A percentile compares a stretch with the other conserved stretches of the same genome.
These are phyloP conservation scores for Serendipita sp. DNA, from an alignment of 1,284 basidiomycete genomes.

Conservation along the genomic window DNA sequence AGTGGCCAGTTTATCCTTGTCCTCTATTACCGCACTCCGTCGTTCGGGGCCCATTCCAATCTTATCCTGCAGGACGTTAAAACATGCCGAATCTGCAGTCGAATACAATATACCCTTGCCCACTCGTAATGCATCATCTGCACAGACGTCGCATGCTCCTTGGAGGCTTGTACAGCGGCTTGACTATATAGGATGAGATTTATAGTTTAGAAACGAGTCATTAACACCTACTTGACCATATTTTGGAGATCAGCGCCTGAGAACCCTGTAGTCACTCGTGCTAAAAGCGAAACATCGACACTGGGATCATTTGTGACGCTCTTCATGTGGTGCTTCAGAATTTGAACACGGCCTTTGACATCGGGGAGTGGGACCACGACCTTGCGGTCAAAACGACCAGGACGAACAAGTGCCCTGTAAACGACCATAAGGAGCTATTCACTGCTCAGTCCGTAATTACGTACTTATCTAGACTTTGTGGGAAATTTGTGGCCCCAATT, in stretches of 20 bases:
- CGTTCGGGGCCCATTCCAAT: slow-evolving; percentile 92
- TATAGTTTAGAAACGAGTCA: slow-evolving; percentile 7
- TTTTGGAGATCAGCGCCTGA: slow-evolving; percentile 89
- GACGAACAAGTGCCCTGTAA: slow-evolving; percentile 73
- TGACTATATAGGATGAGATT: slow-evolving; percentile 30
- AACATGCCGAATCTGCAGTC: slow-evolving; percentile 5
- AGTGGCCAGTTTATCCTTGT: slow-evolving; percentile 71
- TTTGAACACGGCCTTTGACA: slow-evolving; percentile 73
- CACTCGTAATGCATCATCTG: slow-evolving; percentile 81
- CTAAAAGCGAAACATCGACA: slow-evolving; percentile 73
- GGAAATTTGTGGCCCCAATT: slow-evolving; percentile 92
- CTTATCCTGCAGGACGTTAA: slow-evolving; percentile 44
- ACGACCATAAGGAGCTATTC: slow-evolving; percentile 14
- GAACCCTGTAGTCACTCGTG: slow-evolving; percentile 82
- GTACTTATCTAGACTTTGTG: slow-evolving; percentile 75
- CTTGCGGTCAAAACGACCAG: slow-evolving; percentile 85
- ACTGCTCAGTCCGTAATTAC: slow-evolving; percentile 20
- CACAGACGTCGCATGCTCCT: slow-evolving; percentile 62
- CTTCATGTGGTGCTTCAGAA: slow-evolving; percentile 79
- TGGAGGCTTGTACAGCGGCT: slow-evolving; percentile 85
- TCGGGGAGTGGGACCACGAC: slow-evolving; percentile 84
- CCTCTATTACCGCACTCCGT: slow-evolving; percentile 74
- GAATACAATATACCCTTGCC: slow-evolving; percentile 53
- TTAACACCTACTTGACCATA: slow-evolving; percentile 66
- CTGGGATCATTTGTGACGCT: slow-evolving; percentile 53